These are phyloP conservation scores for Senna tora DNA, from an alignment of 306 rosid species.

Conservation along the genomic window DNA sequence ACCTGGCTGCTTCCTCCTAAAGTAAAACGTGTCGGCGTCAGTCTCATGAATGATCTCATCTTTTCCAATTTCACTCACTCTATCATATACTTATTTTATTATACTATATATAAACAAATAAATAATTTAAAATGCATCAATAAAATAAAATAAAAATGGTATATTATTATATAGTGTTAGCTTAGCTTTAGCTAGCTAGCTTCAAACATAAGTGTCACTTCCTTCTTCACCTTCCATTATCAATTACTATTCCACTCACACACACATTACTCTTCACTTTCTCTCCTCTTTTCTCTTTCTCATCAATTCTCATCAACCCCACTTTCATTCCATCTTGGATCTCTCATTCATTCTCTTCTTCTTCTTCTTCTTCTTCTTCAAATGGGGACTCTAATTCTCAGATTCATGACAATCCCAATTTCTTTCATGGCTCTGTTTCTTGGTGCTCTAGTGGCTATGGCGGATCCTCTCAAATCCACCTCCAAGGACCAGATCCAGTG, in stretches of 20 bases:
- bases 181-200: conserved; percentile 21
- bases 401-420: background rate
- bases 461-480: conserved; percentile 33
- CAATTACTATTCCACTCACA: background rate
- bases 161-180: background rate
- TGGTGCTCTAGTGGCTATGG: background rate
- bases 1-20: conserved; percentile 35
- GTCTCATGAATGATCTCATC: background rate
- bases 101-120: too few relatives aligned
- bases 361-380: background rate
- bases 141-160: too few relatives aligned
- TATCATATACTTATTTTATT: too few relatives aligned
- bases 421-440: conserved; percentile 22
- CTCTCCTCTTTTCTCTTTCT: background rate
- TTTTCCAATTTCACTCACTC: background rate
- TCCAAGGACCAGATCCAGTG: conserved; percentile 81
- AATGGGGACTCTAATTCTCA: conserved; percentile 39
- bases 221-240: background rate
- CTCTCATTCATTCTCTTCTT: background rate
- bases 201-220: conserved; percentile 23
- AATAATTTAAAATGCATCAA: background rate
- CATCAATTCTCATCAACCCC: background rate
- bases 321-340: conserved; percentile 1
- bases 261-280: background rate
- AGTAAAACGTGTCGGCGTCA: conserved; percentile 56